Evolutionary conservation across 1,284 basidiomycete species (phyloP), one percentile per base, ranked within the genome.

Genomic region (Exobasidium cylindrosporum): DNA sequence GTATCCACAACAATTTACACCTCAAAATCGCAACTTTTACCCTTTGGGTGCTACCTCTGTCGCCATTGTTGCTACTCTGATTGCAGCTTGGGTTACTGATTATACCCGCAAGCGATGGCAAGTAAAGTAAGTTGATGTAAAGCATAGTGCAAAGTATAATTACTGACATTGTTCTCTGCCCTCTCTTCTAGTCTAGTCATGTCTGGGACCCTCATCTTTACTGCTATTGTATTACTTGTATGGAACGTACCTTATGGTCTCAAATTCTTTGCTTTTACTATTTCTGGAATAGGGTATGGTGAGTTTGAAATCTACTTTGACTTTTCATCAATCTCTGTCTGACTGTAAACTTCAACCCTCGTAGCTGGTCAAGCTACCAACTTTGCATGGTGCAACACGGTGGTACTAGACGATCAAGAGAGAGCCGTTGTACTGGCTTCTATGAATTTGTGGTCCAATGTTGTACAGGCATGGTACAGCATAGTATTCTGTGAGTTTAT

Each of bases 351-450:
- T n/a, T n/a, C n/a, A n/a, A n/a, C n/a, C n/a, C n/a, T n/a, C 68
- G 23, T 17, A 40, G 35, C 35, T 40, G 77, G 76, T 1, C 76
- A 75, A n/a, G 76, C 72, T 0, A 40, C 35, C 7, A 79, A 79
- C 63, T 79, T 79, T 57, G 66, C 71, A 10, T 79, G 77, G 77
- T 74, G 74, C 21, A 79, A 78, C 64, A 69, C 73, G n/a, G 58
- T 70, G 1, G 64, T 59, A 31, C 49, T 55, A 0, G 77, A 79
- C 64, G 72, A 75, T n/a, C 73, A 78, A 60, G 73, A 74, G 32
- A 53, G 77, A 4, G 64, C 68, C 0, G 61, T 76, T 44, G 69
- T 76, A 10, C 61, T 77, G 31, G 66, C 64, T 7, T 63, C 60
- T 1, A 72, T 72, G 70, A 73, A 75, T 53, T 60, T 75, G 7